Conservation (phyloP, 371 early-diverging fungal species). For the Nosema muscidifuracis region DNA sequence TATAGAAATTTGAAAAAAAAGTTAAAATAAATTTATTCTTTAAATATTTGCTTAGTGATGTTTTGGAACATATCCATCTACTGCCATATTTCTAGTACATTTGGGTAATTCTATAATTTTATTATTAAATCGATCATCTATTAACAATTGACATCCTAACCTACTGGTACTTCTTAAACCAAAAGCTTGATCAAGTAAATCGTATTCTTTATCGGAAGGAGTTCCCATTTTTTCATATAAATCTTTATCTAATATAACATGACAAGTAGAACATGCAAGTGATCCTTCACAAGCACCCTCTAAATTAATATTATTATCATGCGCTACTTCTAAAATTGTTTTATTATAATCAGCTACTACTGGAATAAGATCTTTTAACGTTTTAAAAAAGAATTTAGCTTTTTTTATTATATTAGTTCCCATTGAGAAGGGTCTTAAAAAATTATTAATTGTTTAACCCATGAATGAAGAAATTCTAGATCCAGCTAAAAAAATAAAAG, state of each 20-base stretch:
- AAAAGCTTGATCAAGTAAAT: slow-evolving; percentile 95
- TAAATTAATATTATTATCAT: slow-evolving; percentile 82
- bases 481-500: slow-evolving; percentile 31
- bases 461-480: background rate
- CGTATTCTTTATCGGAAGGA: slow-evolving; percentile 93
- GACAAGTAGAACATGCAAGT: slow-evolving; percentile 67
- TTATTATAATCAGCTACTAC: slow-evolving; percentile 71
- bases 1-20: background rate
- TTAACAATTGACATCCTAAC: slow-evolving; percentile 85
- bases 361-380: background rate
- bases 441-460: too few species aligned
- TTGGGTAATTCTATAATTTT: slow-evolving; percentile 79
- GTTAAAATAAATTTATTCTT: background rate
- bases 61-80: slow-evolving; percentile 68
- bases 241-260: slow-evolving; percentile 78
- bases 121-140: slow-evolving; percentile 75
- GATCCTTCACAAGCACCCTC: slow-evolving; percentile 97
- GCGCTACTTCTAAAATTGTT: slow-evolving; percentile 83
- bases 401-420: too few species aligned
- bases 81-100: slow-evolving; percentile 86
- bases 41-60: slow-evolving; percentile 35
- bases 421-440: too few species aligned
- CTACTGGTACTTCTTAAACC: slow-evolving; percentile 89
- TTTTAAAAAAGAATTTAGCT: slow-evolving; percentile 43
- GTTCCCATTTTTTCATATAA: slow-evolving; percentile 77